Conservation (phyloP, 1,284 basidiomycete species). For the Ustilago lituana region DNA sequence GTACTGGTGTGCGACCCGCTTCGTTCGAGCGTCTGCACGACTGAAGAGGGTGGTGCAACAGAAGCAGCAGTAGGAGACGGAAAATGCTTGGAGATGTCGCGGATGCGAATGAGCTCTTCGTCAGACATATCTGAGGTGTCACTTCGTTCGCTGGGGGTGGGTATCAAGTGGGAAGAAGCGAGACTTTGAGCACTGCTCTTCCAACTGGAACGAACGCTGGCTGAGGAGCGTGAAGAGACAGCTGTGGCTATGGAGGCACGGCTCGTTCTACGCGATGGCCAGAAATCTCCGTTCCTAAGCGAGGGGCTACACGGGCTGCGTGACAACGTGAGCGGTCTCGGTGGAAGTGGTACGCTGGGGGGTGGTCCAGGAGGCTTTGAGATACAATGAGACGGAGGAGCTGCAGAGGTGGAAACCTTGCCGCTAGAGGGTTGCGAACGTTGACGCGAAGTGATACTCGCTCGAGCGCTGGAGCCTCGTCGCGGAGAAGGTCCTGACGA, state of each 20-base stretch:
- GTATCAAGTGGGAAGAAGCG: conserved; percentile 1
- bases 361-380: conserved; percentile 31
- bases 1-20: conserved; percentile 1
- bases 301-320: conserved; percentile 4
- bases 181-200: background rate
- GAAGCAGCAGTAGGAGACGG: conserved; percentile 17
- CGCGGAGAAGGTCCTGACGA: conserved; percentile 15
- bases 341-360: conserved; percentile 33
- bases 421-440: background rate
- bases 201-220: conserved; percentile 6
- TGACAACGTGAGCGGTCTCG: conserved; percentile 14
- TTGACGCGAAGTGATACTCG: conserved; percentile 7
- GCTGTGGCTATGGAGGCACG: conserved; percentile 12
- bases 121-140: conserved; percentile 13
- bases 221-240: conserved; percentile 15
- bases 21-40: background rate
- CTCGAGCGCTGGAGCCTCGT: background rate
- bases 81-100: conserved; percentile 23
- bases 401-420: background rate
- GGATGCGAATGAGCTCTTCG: conserved; percentile 30
- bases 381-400: background rate
- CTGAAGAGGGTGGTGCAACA: background rate
- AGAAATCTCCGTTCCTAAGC: background rate
- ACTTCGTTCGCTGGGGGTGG: conserved; percentile 4
- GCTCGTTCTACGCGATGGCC: conserved; percentile 17